Conservation (phyloP, 2,329 filamentous ascomycete genomes). For the Teratosphaeriaceae sp. region DNA sequence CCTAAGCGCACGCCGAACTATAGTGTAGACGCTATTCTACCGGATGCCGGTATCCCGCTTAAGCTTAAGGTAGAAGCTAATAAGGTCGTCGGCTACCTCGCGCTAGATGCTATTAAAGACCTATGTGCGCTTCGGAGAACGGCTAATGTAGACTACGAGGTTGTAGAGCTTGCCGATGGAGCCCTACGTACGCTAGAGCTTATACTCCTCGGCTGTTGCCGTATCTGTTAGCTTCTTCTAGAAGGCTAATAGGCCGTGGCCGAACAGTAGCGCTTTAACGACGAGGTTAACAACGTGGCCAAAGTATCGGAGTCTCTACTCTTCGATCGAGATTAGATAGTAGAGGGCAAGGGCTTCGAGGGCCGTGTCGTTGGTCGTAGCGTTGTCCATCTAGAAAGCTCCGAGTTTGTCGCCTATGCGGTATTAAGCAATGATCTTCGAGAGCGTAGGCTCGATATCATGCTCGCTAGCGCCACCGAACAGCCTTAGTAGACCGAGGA, state of each 20-base stretch:
- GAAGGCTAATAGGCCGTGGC: background rate
- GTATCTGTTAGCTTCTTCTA: conserved; percentile 6
- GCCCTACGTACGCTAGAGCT: conserved; percentile 5
- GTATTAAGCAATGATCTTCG: conserved; percentile 3
- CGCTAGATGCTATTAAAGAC: conserved; percentile 2
- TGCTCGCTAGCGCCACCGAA: background rate
- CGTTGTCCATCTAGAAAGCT: conserved; percentile 6
- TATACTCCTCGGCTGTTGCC: background rate
- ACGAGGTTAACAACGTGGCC: conserved; percentile 8
- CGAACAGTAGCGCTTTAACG: conserved; percentile 6
- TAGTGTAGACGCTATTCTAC: conserved; percentile 6
- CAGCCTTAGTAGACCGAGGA: background rate
- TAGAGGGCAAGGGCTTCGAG: background rate
- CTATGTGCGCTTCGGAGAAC: background rate
- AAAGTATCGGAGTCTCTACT: conserved; percentile 3
- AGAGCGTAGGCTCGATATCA: background rate
- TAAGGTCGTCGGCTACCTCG: conserved; percentile 3
- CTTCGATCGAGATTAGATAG: conserved; percentile 1
- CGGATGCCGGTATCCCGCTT: conserved; percentile 4
- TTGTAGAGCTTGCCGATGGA: conserved; percentile 8
- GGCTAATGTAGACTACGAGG: conserved; percentile 6
- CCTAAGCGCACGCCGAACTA: conserved; percentile 3
- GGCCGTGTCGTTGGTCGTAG: conserved; percentile 3
- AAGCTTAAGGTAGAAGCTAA: conserved; percentile 3
- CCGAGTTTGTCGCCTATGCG: conserved; percentile 3